These are phyloP conservation scores for Flaveria floridana DNA, from an alignment of 140 eudicot species.

Conservation along the genomic window DNA sequence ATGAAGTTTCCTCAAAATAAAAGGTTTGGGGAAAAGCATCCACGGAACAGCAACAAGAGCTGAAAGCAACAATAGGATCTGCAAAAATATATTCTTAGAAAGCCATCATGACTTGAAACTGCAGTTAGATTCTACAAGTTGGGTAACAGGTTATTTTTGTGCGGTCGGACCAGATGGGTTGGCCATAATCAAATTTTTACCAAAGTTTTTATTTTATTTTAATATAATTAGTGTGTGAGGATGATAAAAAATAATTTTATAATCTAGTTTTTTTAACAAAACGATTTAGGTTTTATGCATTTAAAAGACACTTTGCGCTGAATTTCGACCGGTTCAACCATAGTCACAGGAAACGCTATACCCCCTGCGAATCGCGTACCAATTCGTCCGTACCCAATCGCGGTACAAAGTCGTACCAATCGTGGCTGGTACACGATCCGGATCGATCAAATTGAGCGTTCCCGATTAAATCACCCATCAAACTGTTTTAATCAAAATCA, in stretches of 20 bases:
- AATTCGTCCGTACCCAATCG: too few species aligned
- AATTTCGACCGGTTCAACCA: background rate
- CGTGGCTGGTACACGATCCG: too few species aligned
- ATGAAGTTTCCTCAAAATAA: conserved; percentile 76
- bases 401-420: too few species aligned
- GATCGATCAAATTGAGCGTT: too few species aligned
- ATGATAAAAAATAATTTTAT: background rate
- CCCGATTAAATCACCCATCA: too few species aligned
- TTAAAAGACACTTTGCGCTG: background rate
- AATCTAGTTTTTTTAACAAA: background rate
- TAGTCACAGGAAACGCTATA: too few species aligned
- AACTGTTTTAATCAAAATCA: too few species aligned
- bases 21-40: conserved; percentile 99
- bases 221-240: background rate
- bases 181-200: background rate
- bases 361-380: too few species aligned
- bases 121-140: background rate
- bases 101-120: conserved; percentile 9
- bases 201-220: background rate
- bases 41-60: conserved; percentile 98
- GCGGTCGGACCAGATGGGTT: background rate
- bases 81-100: conserved; percentile 37
- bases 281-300: conserved; percentile 5
- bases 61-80: conserved; percentile 75
- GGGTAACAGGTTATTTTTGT: background rate